phyloP scores from a whole-genome alignment of 2,329 filamentous ascomycete species.

The Sclerotinia nivalis region DNA sequence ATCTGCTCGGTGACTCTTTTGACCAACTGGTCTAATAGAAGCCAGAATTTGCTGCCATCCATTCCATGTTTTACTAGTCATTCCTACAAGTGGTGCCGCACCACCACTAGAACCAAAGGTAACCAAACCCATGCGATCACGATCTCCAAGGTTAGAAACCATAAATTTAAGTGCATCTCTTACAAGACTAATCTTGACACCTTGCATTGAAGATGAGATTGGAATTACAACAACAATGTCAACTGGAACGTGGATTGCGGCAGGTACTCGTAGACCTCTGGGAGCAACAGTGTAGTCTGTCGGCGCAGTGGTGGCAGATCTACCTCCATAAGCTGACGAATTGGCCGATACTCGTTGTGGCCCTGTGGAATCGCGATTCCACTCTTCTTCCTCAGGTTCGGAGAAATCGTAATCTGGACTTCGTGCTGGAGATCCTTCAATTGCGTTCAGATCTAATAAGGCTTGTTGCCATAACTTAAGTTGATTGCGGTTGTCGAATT shows the following conservation, averaged over 20 bases:
- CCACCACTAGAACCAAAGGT: conserved; percentile 95
- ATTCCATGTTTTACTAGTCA: conserved; percentile 93
- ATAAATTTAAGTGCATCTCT: conserved; percentile 91
- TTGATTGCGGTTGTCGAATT: conserved; percentile 80
- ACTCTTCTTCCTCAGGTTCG: conserved; percentile 86
- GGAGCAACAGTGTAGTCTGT: conserved; percentile 82
- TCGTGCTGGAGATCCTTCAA: conserved; percentile 63
- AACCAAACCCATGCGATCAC: conserved; percentile 94
- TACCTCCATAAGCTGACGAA: conserved; percentile 78
- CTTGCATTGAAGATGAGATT: conserved; percentile 97
- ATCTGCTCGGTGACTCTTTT: conserved; percentile 94
- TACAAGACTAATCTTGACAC: conserved; percentile 95
- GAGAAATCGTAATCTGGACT: conserved; percentile 81
- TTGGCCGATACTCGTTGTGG: conserved; percentile 73
- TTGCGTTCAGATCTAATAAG: conserved; percentile 76
- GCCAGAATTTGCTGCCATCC: conserved; percentile 86
- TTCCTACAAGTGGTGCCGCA: conserved; percentile 92
- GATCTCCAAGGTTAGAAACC: conserved; percentile 83
- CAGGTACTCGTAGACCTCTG: conserved; percentile 44
- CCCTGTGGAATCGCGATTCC: conserved; percentile 58
- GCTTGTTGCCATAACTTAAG: conserved; percentile 90
- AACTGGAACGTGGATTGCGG: conserved; percentile 76
- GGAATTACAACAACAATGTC: conserved; percentile 97
- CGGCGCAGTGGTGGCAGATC: conserved; percentile 82
- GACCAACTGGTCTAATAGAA: conserved; percentile 88